Base-by-base conservation (phyloP, 768 basidiomycete species). In the Suillus decipiens region DNA sequence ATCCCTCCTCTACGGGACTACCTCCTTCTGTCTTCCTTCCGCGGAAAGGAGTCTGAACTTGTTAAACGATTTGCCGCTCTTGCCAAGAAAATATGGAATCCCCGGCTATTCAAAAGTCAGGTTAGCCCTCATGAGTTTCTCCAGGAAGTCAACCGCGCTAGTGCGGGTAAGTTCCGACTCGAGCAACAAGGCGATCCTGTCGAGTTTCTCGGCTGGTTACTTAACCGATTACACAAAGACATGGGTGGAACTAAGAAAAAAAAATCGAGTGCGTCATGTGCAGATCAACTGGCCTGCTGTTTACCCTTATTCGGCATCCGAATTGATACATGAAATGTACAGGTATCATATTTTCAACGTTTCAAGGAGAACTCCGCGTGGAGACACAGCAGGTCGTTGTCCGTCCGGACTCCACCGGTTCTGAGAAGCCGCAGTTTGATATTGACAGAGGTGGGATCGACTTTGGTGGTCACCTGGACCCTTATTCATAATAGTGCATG, bases 111-210 rank as follows among this genome's bases (percentile, higher is more conserved):
- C 86, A 99, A 99, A 76, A 90, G 92, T 64, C 97, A 99, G 82
- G 95, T 98, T 69, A 93, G 90, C 68, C 97, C 97, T n/a, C 97
- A 99, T 74, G 97, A 99, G 74, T 95, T 99, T 74, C 78, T 99
- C 61, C 97, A 99, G 76, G 97, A 99, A 77, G 96, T 99, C 61
- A 89, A 90, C 68, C 84, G 94, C 66, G 89, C 90, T 56, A 96
- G 93, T 70, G 84, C 79, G 53, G 95, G 93, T 17, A 95, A 93
- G 78, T 99, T 96, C 78, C 88, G 93, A 65, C 82, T 98, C 67
- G 96, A 96, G 71, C 83, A 92, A 72, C 94, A 95, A 77, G 97
- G 97, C 1, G 97, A 99, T 74, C 97, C 97, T 15, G 88, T 93
- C 2, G 97, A 98, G 70, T 99, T 99, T 72, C 77, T 99, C 48